Conservation (phyloP, 352 stramenopile species). For the Phytophthora cactorum region DNA sequence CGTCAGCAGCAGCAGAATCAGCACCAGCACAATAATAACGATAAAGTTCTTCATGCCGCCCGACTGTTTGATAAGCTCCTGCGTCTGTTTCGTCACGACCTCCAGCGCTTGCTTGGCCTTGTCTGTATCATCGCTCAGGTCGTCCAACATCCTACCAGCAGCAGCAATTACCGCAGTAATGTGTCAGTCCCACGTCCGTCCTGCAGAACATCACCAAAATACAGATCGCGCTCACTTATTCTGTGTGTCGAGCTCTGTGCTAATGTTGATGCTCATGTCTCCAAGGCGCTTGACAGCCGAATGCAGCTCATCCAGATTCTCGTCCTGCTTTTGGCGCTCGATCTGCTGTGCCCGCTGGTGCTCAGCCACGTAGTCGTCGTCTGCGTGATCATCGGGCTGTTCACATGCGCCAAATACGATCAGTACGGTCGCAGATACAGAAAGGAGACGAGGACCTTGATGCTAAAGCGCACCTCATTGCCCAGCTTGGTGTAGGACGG, state of each 20-base stretch:
- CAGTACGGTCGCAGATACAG: constrained; percentile 1
- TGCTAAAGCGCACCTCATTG: constrained; percentile 52
- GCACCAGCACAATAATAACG: constrained; percentile 86
- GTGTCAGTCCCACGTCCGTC: constrained; percentile 17
- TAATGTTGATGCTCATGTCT: constrained; percentile 87
- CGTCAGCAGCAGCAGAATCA: constrained; percentile 85
- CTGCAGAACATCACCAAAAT: constrained; percentile 1
- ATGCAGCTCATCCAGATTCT: constrained; percentile 82
- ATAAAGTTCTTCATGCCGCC: constrained; percentile 88
- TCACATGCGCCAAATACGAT: constrained; percentile 5
- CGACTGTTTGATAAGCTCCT: constrained; percentile 87
- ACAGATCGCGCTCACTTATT: constrained; percentile 56
- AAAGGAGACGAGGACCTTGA: not conserved
- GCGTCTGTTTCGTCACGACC: constrained; percentile 83
- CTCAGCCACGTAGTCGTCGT: constrained; percentile 62
- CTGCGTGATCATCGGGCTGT: constrained; percentile 53
- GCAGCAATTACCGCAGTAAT: constrained; percentile 4
- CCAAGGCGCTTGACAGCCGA: constrained; percentile 80
- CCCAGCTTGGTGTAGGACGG: constrained; percentile 76
- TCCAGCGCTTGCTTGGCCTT: constrained; percentile 78
- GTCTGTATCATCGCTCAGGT: constrained; percentile 85
- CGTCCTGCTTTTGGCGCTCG: constrained; percentile 85
- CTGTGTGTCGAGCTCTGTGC: constrained; percentile 81
- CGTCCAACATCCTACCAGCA: constrained; percentile 77
- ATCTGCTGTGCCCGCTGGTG: constrained; percentile 67